Base-by-base conservation (phyloP, 495 filamentous ascomycete species). In the Hypoxylon lienhwacheense region DNA sequence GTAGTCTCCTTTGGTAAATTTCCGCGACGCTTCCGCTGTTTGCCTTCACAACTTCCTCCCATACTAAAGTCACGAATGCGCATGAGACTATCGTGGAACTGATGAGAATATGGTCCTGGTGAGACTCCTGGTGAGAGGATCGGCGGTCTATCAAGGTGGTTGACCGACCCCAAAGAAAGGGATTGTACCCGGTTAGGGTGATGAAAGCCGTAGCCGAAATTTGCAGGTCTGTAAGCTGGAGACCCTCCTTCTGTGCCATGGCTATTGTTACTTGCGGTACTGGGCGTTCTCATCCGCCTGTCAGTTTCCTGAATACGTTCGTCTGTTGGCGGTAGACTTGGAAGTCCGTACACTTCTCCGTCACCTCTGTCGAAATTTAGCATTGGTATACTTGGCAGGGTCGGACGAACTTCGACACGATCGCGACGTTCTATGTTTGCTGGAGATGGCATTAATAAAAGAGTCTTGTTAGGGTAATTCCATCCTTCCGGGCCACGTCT, bases 1-100 rank as follows among this genome's bases (percentile, higher is more conserved):
- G 90, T 95, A 0, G 88, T 86, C 6, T 89, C 84, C 66, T 93
- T 95, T 14, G 90, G 90, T 11, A 96, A 71, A 59, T 96, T 96
- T 2, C 90, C 90, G 32, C 90, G 66, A 4, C 78, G 55, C 49
- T 73, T 83, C 41, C 90, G 73, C 36, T 81, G 79, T 67, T 82
- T 88, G 21, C 70, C 65, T n/a, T 77, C 75, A 11, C 64, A 65
- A 16, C 66, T 68, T 60, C 49, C 42, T 20, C 43, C 63, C 37
- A 65, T 59, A 15, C 65, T 59, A 8, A 61, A 45, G 1, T 69
- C 69, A 17, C 54, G 55, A 11, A 60, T 43, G 1, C 53, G 61
- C 41, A 71, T 59, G 36, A 64, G 69, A 10, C 4, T 19, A 8
- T 69, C 63, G 7, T 58, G 65, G 21, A 65, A 67, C 24, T 61